Evolutionary conservation across 2,329 filamentous ascomycete genomes (phyloP), one percentile per base, ranked within the genome.

Genomic region (Phialophora expanda): DNA sequence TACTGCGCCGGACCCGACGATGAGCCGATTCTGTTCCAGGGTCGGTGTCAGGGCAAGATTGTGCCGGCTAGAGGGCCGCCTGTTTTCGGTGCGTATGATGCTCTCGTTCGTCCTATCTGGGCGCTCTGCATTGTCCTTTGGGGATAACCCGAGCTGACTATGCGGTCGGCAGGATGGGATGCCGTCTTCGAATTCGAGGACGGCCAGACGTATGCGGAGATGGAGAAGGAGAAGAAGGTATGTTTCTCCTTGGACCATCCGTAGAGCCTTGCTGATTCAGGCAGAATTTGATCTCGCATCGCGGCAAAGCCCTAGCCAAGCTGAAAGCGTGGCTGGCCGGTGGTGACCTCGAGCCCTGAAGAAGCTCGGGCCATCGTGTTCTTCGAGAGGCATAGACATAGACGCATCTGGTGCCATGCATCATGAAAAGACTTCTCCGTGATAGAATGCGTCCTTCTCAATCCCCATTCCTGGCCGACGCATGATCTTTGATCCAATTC

Each of bases 151-250:
- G 38, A 44, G 38, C 26, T 56, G 22, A 28, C 44, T 28, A 61
- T 58, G 14, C 26, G 30, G 34, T 56, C 20, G 53, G 20, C 69
- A 96, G 93, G 94, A 54, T 99, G 95, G 95, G 95, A 99, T 78
- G 88, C 95, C 1, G 90, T 96, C 70, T 99, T 99, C 74, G 95
- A 99, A 80, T 94, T 96, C 72, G 86, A 96, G 70, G 58, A 61
- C 12, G 93, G 93, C 50, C 83, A 92, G 79, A 99, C 95, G 81
- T 89, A 96, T 76, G 95, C 95, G 30, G 95, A 99, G 81, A 99
- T 99, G 95, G 90, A 92, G 59, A 93, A 88, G 69, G 82, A 90
- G 78, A 92, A 91, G 82, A 94, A 97, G 90, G 93, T 93, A 83
- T 17, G 28, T 9, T 50, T 51, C 14, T 44, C 56, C 17, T 53